Conservation (phyloP, 495 filamentous ascomycete genomes). For the Schizothecium vesticola region DNA sequence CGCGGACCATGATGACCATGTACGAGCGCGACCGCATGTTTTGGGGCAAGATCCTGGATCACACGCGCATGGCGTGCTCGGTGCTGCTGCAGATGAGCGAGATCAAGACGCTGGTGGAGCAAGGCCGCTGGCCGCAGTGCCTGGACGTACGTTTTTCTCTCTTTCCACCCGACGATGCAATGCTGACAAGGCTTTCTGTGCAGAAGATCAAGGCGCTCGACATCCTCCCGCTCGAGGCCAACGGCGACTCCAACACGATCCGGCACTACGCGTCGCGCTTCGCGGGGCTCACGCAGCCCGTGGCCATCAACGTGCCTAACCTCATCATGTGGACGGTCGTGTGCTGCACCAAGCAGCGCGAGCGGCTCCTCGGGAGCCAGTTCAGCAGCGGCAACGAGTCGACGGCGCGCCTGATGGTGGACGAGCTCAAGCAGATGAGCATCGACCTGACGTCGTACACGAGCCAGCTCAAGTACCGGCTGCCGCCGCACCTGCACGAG, state of each 20-base stretch:
- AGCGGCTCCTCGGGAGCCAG: slow-evolving; percentile 54
- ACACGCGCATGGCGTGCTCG: slow-evolving; percentile 64
- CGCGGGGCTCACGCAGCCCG: slow-evolving; percentile 62
- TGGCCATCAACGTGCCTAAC: slow-evolving; percentile 81
- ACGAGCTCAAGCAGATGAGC: slow-evolving; percentile 66
- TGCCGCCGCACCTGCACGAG: slow-evolving; percentile 69
- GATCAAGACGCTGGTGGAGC: slow-evolving; percentile 66
- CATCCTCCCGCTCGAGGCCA: slow-evolving; percentile 70
- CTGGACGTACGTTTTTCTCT: slow-evolving; percentile 65
- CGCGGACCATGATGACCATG: slow-evolving; percentile 69
- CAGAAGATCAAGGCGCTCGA: slow-evolving; percentile 68
- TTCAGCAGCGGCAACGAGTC: slow-evolving; percentile 73
- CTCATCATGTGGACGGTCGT: slow-evolving; percentile 89
- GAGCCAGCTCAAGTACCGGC: slow-evolving; percentile 84
- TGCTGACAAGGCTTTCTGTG: neutral
- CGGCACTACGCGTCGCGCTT: slow-evolving; percentile 72
- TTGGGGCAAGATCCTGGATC: slow-evolving; percentile 57
- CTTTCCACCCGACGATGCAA: neutral
- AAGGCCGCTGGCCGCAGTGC: slow-evolving; percentile 66
- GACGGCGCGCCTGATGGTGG: slow-evolving; percentile 57
- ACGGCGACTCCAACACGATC: slow-evolving; percentile 65
- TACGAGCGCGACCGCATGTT: slow-evolving; percentile 75
- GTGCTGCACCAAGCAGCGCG: slow-evolving; percentile 71
- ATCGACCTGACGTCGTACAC: slow-evolving; percentile 92
- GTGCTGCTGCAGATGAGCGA: slow-evolving; percentile 72